phyloP scores from a whole-genome alignment of 441 rosid genomes.

The Breynia disticha region DNA sequence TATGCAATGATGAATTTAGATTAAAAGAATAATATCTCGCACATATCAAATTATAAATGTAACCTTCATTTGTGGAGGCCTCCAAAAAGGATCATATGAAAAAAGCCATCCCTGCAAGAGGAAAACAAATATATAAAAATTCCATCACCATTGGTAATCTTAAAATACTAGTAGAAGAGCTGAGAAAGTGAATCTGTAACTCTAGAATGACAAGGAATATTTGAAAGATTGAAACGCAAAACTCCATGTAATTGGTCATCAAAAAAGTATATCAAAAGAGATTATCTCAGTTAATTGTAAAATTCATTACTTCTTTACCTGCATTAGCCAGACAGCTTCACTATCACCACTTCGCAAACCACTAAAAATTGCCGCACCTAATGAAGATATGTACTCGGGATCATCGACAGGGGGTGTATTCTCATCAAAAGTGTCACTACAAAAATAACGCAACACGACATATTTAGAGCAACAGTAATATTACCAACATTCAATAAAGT shows the following conservation, averaged over 20 bases:
- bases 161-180: slow-evolving; percentile 2
- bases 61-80: slow-evolving; percentile 77
- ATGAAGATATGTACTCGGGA: slow-evolving; percentile 54
- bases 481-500: too few relatives aligned
- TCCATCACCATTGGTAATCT: slow-evolving; percentile 8
- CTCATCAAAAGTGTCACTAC: slow-evolving; percentile 78
- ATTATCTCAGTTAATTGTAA: not conserved
- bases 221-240: not conserved
- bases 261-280: slow-evolving; percentile 8
- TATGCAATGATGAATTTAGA: too few relatives aligned
- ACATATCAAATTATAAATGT: slow-evolving; percentile 7
- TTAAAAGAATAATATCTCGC: not conserved
- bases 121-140: slow-evolving; percentile 14
- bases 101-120: slow-evolving; percentile 62
- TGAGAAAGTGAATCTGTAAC: not conserved
- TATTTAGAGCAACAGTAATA: not conserved
- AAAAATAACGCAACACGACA: slow-evolving; percentile 5
- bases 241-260: not conserved
- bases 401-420: slow-evolving; percentile 74
- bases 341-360: slow-evolving; percentile 65
- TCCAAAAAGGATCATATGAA: slow-evolving; percentile 76
- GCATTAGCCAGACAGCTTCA: slow-evolving; percentile 73
- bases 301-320: slow-evolving; percentile 32
- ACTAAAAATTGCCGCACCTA: slow-evolving; percentile 58
- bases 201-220: not conserved